Percentiles rank a stretch among this genome's conserved stretches.
phyloP scores from a whole-genome alignment of 1,139 yeast species.

The Candida gigantensis region DNA sequence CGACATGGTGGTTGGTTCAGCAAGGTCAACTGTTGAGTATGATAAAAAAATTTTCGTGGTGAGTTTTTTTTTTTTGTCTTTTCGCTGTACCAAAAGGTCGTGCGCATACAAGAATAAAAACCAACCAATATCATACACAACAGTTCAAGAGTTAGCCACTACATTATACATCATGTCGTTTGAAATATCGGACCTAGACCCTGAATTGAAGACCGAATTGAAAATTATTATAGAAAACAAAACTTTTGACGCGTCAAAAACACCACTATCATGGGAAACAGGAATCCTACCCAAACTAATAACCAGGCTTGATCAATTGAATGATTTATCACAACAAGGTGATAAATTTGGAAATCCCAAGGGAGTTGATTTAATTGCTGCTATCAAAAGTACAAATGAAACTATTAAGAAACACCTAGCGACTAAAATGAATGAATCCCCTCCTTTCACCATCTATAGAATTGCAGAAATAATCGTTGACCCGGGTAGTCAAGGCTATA shows the following conservation, averaged over 20 bases:
- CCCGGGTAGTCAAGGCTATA: slow-evolving; percentile 38
- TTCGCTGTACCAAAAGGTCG: too few species aligned
- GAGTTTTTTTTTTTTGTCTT: too few species aligned
- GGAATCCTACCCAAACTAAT: slow-evolving; percentile 14
- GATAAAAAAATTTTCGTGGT: slow-evolving; percentile 11
- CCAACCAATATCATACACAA: too few species aligned
- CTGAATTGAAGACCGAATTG: slow-evolving; percentile 10
- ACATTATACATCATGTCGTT: too few species aligned
- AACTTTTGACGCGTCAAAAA: slow-evolving; percentile 6
- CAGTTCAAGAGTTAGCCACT: too few species aligned
- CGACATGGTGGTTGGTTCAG: slow-evolving; percentile 9
- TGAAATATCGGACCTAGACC: too few species aligned
- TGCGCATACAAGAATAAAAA: too few species aligned
- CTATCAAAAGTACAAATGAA: slow-evolving; percentile 6
- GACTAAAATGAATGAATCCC: slow-evolving; percentile 30
- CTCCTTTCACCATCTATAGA: slow-evolving; percentile 63
- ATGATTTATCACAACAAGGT: slow-evolving; percentile 14
- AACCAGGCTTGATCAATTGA: slow-evolving; percentile 12
- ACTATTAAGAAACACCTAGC: slow-evolving; percentile 20
- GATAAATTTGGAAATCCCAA: slow-evolving; percentile 20
- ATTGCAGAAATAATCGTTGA: slow-evolving; percentile 52
- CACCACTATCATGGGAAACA: slow-evolving; percentile 12
- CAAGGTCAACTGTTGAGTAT: not conserved
- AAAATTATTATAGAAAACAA: slow-evolving; percentile 8
- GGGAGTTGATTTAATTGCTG: slow-evolving; percentile 4